Evolutionary conservation across 2,329 filamentous ascomycete genomes (phyloP).

Genomic region (Pseudogymnoascus sp.): DNA sequence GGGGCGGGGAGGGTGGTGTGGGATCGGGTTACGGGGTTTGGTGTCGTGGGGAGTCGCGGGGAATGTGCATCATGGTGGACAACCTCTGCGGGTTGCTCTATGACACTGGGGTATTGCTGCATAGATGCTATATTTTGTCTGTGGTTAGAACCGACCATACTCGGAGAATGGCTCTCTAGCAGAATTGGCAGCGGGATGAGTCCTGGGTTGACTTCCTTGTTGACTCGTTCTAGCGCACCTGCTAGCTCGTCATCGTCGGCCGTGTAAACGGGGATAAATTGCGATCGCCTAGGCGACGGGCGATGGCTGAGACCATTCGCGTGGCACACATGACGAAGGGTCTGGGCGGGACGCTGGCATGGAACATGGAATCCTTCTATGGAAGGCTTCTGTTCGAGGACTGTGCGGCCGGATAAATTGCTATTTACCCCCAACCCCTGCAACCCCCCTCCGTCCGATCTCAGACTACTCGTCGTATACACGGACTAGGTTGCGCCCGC

Average conservation of each 20-base stretch:
- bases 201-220: not conserved
- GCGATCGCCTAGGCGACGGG: not conserved
- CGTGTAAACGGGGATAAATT: slow-evolving; percentile 1
- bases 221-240: not conserved
- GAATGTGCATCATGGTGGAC: slow-evolving; percentile 2
- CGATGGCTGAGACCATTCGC: not conserved
- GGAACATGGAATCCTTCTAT: not conserved
- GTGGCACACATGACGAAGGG: not conserved
- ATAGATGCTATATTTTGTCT: not conserved
- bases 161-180: not conserved
- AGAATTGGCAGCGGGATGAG: not conserved
- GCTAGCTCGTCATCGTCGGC: not conserved
- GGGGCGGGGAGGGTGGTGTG: not conserved
- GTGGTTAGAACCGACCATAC: not conserved
- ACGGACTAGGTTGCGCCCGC: not conserved
- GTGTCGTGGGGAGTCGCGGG: not conserved
- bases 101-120: not conserved
- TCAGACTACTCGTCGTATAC: not conserved
- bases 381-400: slow-evolving; percentile 7
- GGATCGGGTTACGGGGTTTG: not conserved
- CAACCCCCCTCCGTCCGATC: not conserved
- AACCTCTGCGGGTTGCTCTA: not conserved
- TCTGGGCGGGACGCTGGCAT: not conserved
- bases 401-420: not conserved
- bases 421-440: not conserved